Base-by-base conservation (phyloP, 371 early-diverging fungal species). In the Syncephalastrum monosporum region DNA sequence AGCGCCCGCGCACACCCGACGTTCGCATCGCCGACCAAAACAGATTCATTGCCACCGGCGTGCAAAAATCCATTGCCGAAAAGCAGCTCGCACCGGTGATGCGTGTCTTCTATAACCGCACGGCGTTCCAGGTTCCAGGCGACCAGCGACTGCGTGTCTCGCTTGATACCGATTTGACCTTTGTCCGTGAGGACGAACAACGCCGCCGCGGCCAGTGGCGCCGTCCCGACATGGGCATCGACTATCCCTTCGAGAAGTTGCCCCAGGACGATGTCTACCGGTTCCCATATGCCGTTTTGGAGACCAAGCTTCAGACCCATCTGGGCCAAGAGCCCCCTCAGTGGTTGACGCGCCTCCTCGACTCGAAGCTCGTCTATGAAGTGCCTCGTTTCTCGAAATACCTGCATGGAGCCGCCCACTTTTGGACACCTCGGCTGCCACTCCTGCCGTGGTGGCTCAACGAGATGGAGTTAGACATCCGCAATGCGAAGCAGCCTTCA, bases 341-440 rank as follows among this genome's bases (percentile, higher is more conserved):
- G 57, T 99, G 99, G 99, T 93, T 99, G 21, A 79, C 86, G 10
- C 91, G 95, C 23, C 76, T 99, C 41, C 82, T 97, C 63, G 85
- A 91, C 42, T 88, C 91, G 43, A 84, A 89, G 50, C 74, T 98
- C 55, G 97, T 99, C 17, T 95, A 96, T 69, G 96, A 95, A 44
- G 97, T 98, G 4, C 98, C 98, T 43, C 95, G 96, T 64, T 99
- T 99, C 79, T 93, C 93, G 53, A 99, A 99, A 72, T 99, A 94
- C 77, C 82, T 98, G 50, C 99, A 99, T 74, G 99, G 99, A 52
- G 86, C 88, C 16, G 88, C 98, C 12, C 91, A 93, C 14, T 85
- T 99, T 53, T 87, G 97, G 60, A 90, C 90, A 55, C 67, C 73
- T 33, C 81, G 85, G 21, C 88, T 99, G 13, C 82, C 86, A 16